A percentile compares a stretch with the other conserved stretches of the same genome.
Evolutionary conservation across 495 filamentous ascomycete species (phyloP).

Genomic region (Umbilicaria muhlenbergii): DNA sequence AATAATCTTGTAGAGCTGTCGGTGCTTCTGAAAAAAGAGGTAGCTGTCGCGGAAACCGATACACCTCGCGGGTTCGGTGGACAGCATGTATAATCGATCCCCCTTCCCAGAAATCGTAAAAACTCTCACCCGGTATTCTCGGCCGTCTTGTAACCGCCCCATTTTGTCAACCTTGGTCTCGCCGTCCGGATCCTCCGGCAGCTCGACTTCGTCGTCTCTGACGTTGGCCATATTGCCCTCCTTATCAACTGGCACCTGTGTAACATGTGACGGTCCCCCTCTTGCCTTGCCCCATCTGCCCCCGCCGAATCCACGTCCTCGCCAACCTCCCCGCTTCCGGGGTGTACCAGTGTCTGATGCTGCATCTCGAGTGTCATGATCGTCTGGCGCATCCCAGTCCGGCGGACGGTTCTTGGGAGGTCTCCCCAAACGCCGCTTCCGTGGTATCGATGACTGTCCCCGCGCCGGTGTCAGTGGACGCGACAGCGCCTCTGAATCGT

Average conservation of each 20-base stretch:
- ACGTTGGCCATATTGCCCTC: conserved; percentile 89
- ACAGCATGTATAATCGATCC: conserved; percentile 91
- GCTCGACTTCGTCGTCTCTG: conserved; percentile 73
- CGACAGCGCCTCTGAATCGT: conserved; percentile 23
- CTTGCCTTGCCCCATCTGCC: conserved; percentile 49
- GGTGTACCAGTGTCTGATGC: conserved; percentile 42
- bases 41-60: conserved; percentile 96
- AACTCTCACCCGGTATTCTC: conserved; percentile 86
- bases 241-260: conserved; percentile 79
- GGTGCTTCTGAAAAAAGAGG: conserved; percentile 95
- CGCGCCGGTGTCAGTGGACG: conserved; percentile 18
- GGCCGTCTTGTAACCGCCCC: conserved; percentile 61
- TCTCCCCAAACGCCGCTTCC: conserved; percentile 68
- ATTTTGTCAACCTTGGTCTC: conserved; percentile 85
- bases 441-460: conserved; percentile 39
- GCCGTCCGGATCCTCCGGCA: conserved; percentile 77
- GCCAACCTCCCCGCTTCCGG: conserved; percentile 46
- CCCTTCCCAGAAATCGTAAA: conserved; percentile 77
- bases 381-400: conserved; percentile 53
- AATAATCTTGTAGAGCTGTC: conserved; percentile 88
- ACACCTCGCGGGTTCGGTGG: conserved; percentile 89
- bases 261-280: conserved; percentile 59
- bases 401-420: conserved; percentile 71
- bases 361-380: conserved; percentile 36
- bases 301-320: conserved; percentile 54